Conservation (phyloP, 2,329 filamentous ascomycete genomes). For the Alternaria sp. region DNA sequence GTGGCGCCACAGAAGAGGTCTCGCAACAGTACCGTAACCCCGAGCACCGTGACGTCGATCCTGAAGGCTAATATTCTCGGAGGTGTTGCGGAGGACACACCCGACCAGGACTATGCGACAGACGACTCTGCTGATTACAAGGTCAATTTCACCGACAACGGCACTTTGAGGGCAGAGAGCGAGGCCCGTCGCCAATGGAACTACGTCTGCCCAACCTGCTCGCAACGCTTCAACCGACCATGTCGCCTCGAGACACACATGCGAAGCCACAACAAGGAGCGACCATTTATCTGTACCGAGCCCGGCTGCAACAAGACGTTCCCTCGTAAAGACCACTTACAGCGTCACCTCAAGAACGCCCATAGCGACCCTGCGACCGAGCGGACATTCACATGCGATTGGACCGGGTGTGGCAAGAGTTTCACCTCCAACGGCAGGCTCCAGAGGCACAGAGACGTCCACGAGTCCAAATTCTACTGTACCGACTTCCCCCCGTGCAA, state of each 20-base stretch:
- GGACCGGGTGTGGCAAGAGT: slow-evolving; percentile 74
- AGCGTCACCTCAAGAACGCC: slow-evolving; percentile 81
- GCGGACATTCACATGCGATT: slow-evolving; percentile 73
- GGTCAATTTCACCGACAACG: slow-evolving; percentile 37
- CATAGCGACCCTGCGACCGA: slow-evolving; percentile 67
- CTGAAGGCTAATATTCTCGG: slow-evolving; percentile 4
- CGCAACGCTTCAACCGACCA: slow-evolving; percentile 86
- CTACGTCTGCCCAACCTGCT: slow-evolving; percentile 76
- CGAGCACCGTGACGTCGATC: slow-evolving; percentile 6
- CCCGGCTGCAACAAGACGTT: slow-evolving; percentile 81
- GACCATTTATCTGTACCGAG: slow-evolving; percentile 76
- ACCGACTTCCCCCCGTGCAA: slow-evolving; percentile 72
- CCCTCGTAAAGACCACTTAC: slow-evolving; percentile 83
- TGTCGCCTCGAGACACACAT: slow-evolving; percentile 78
- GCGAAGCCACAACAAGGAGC: slow-evolving; percentile 83
- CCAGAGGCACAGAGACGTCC: slow-evolving; percentile 76
- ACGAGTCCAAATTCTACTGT: slow-evolving; percentile 79
- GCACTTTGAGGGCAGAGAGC: slow-evolving; percentile 35
- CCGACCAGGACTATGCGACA: slow-evolving; percentile 23
- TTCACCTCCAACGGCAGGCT: slow-evolving; percentile 83
- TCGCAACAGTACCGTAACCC: slow-evolving; percentile 27
- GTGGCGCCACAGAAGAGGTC: slow-evolving; percentile 29
- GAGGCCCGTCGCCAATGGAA: slow-evolving; percentile 70
- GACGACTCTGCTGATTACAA: slow-evolving; percentile 34
- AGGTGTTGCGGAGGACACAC: slow-evolving; percentile 16